Evolutionary conservation across 148 eudicot species (phyloP), one percentile per base, ranked within the genome.

Genomic region (Suaeda aralocaspica): DNA sequence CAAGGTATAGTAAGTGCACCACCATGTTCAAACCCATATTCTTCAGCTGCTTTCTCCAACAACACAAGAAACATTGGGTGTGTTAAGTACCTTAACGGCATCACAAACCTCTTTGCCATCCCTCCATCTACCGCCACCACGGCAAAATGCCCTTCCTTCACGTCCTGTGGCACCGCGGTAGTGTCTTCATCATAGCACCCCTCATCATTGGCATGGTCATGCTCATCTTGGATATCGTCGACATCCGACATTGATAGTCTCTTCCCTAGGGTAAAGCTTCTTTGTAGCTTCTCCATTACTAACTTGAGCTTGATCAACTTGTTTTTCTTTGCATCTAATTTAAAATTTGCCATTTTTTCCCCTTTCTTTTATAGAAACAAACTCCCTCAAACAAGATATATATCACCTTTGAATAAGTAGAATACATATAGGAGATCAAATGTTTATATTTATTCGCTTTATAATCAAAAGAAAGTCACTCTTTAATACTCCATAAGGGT

Each of bases 71-170:
- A 90, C 7, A 75, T 46, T 0, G 89, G 88, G 31, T 82, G 85
- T 9, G 72, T 70, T n/a, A 88, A 41, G 66, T 50, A 89, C 65
- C 75, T 84, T 63, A 89, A 65, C 1, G 89, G 88, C 46, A 89
- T 82, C 0, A 87, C 71, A 46, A 88, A 84, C 63, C 73, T 58
- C 71, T 79, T 83, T 57, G 74, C 80, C 19, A 14, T 14, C 25
- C 82, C 83, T 5, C 77, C 69, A 6, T 78, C 68, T 50, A 26
- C 72, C 1, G 89, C 91, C 31, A 83, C 82, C 74, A 88, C 96
- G 1, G 88, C 87, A 49, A 90, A 90, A 34, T 86, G 87, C n/a
- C 96, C 91, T 73, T 90, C 86, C 69, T 88, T 86, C 4, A 86
- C 92, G 22, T 83, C 92, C 15, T 78, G 33, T 3, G 90, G 88